Evolutionary conservation across 441 rosid species (phyloP), one percentile per base, ranked within the genome.

Genomic region (Euphorbia schlechtendalii): DNA sequence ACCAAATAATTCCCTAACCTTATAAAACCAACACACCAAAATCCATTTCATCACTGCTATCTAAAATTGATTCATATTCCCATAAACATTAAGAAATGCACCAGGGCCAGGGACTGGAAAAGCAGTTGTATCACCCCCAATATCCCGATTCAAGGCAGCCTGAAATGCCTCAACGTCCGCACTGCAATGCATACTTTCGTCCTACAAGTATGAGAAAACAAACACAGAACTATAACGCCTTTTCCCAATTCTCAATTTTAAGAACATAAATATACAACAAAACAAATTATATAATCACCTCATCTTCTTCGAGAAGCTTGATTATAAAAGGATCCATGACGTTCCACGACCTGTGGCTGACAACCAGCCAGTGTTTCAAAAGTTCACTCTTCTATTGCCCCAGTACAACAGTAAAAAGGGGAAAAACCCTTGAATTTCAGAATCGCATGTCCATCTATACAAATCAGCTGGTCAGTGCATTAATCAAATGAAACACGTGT

Each of bases 161-260:
- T 90, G 97, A 72, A 93, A 86, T 3, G 98, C 98, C 59, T 90
- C 97, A 18, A 88, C 95, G 6, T 85, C 96, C 40, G 99, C 97
- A 56, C 97, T 96, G 7, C 90, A 93, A 83, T 90, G 99, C 99
- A 90, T 85, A 71, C 77, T 82, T 69, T 93, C 96, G 70, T 93
- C 97, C 95, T 90, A 76, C 7, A 18, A 71, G 30, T 27, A 63
- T 34, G 48, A 8, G 27, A 43, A 18, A 21, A 11, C 59, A 28
- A 22, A 25, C 49, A n/a, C 18, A 15, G 9, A 72, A 53, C 40
- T 13, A 14, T 24, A 55, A 24, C 14, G 13, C 8, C n/a, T 12
- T 24, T 17, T 41, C 40, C 12, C 9, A n/a, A 57, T 18, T 27
- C 48, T 45, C 24, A 28, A 49, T 59, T 61, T 34, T 36, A 24